phyloP scores from a whole-genome alignment of 768 basidiomycete genomes.

The Postia placenta region DNA sequence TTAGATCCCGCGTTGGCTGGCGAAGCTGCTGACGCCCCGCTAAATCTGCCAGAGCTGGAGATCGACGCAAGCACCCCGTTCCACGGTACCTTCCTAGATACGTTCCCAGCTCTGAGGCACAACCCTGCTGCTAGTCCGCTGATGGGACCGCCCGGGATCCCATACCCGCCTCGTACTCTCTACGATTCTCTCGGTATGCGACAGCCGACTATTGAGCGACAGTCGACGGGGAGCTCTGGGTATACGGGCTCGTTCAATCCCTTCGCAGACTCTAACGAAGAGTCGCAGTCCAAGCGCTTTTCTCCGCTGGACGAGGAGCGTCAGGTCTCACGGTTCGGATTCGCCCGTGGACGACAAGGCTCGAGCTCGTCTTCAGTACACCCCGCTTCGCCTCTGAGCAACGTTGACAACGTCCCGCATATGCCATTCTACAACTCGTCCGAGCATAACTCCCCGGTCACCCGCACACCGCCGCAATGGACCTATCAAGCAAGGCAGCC shows the following conservation, averaged over 20 bases:
- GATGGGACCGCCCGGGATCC: constrained; percentile 47
- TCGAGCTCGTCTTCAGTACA: constrained; percentile 61
- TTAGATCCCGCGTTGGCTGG: constrained; percentile 72
- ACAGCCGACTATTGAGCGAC: constrained; percentile 38
- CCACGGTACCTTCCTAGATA: constrained; percentile 58
- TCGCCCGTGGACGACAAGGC: constrained; percentile 65
- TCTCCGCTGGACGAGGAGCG: constrained; percentile 56
- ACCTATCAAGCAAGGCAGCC: constrained; percentile 32
- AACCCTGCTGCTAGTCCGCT: constrained; percentile 29
- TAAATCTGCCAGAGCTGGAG: constrained; percentile 40
- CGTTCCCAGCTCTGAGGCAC: constrained; percentile 58
- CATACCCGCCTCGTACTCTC: constrained; percentile 45
- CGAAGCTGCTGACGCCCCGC: constrained; percentile 32
- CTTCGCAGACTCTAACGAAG: constrained; percentile 58
- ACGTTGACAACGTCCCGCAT: constrained; percentile 38
- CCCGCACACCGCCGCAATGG: constrained; percentile 38
- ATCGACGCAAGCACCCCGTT: constrained; percentile 50
- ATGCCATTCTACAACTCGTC: constrained; percentile 38
- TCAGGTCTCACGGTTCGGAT: constrained; percentile 76
- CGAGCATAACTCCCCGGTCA: constrained; percentile 30
- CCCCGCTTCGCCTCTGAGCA: constrained; percentile 47
- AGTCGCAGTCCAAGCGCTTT: constrained; percentile 25
- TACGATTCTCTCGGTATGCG: constrained; percentile 47
- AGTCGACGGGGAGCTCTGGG: constrained; percentile 38
- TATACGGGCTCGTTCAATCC: constrained; percentile 81